A percentile compares a stretch with the other conserved stretches of the same genome.
phyloP scores from a whole-genome alignment of 164 flowering plant species.

The Vitis amurensis region DNA sequence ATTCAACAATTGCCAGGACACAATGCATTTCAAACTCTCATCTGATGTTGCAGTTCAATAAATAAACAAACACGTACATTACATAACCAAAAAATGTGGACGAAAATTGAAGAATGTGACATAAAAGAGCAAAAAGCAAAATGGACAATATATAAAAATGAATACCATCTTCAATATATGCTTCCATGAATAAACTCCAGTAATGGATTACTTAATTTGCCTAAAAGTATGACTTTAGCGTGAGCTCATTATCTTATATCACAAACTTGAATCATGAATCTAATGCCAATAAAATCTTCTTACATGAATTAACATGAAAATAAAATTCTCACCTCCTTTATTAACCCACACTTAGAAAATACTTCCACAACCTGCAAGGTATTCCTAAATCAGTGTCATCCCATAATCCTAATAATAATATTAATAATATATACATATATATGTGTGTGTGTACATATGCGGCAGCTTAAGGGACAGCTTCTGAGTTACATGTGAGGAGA shows the following conservation, averaged over 20 bases:
- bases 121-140: not conserved
- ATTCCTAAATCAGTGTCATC: slow-evolving; percentile 12
- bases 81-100: not conserved
- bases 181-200: not conserved
- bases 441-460: not conserved
- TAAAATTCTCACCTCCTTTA: slow-evolving; percentile 71
- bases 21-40: not conserved
- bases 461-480: not conserved
- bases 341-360: slow-evolving; percentile 93
- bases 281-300: not conserved
- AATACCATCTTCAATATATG: not conserved
- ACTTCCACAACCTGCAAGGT: slow-evolving; percentile 78
- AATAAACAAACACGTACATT: not conserved
- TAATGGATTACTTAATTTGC: not conserved
- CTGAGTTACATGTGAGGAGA: not conserved
- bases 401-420: not conserved
- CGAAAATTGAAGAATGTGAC: not conserved
- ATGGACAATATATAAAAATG: not conserved
- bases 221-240: not conserved
- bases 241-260: not conserved
- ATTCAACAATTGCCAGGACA: not conserved
- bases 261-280: not conserved
- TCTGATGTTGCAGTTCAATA: not conserved
- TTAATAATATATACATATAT: too few relatives aligned
- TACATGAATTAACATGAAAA: not conserved